These are phyloP conservation scores for Colletotrichum sojae DNA, from an alignment of 2,329 filamentous ascomycete genomes.

Conservation along the genomic window DNA sequence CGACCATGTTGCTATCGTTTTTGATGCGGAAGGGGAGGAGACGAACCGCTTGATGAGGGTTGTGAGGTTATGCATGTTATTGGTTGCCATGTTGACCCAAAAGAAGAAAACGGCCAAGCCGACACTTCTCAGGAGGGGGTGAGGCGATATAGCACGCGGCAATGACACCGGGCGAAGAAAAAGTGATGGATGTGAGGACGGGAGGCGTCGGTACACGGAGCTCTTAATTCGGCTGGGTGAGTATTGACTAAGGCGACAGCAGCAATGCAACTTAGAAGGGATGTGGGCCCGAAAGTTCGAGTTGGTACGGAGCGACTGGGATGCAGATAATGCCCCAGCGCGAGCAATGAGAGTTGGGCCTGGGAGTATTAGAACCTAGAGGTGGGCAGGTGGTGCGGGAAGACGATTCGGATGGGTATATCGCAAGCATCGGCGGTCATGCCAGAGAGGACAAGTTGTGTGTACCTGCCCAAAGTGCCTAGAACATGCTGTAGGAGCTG, in stretches of 20 bases:
- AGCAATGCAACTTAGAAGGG: constrained; percentile 11
- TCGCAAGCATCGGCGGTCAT: constrained; percentile 38
- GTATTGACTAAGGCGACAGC: not conserved
- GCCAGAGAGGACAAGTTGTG: constrained; percentile 10
- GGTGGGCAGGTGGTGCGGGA: constrained; percentile 9
- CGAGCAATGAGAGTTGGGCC: constrained; percentile 3
- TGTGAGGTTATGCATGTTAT: constrained; percentile 95
- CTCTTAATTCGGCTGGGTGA: not conserved
- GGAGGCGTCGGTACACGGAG: not conserved
- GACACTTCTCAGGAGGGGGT: constrained; percentile 16
- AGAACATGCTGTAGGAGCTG: not conserved
- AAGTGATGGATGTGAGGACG: constrained; percentile 19
- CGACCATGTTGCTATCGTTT: too few species aligned
- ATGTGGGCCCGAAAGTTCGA: constrained; percentile 20
- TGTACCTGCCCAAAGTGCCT: not conserved
- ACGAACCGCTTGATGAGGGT: constrained; percentile 97
- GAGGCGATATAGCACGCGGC: constrained; percentile 12
- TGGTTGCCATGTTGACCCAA: constrained; percentile 73
- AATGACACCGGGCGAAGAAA: constrained; percentile 1
- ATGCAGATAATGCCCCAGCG: constrained; percentile 7
- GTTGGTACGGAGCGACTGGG: constrained; percentile 20
- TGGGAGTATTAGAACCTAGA: not conserved
- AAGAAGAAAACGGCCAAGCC: not conserved
- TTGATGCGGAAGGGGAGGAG: constrained; percentile 5
- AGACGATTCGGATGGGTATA: constrained; percentile 31